These are phyloP conservation scores for Thuidium tamariscinum DNA, from an alignment of 225 moss, liverwort and hornwort species.

Conservation along the genomic window DNA sequence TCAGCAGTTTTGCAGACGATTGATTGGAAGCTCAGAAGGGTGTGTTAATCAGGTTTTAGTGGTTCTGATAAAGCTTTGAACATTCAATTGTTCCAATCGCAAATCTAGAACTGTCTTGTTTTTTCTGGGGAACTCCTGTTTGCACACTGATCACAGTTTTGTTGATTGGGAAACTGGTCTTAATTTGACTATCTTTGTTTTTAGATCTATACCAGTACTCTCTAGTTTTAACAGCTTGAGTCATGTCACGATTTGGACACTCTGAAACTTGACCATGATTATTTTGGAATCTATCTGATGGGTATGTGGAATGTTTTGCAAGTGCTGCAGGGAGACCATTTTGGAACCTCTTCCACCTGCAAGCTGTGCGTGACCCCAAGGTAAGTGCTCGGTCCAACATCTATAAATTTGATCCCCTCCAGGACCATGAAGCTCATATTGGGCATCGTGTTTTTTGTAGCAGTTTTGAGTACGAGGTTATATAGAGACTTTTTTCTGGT, in stretches of 20 bases:
- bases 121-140: background rate
- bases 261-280: background rate
- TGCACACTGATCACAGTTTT: background rate
- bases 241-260: background rate
- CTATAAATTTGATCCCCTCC: background rate
- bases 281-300: background rate
- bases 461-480: background rate
- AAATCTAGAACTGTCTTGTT: background rate
- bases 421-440: background rate
- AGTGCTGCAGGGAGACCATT: conserved; percentile 66
- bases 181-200: background rate
- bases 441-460: too few species aligned
- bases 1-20: background rate
- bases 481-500: too few species aligned
- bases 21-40: background rate
- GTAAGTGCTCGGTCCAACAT: conserved; percentile 1
- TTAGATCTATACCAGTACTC: background rate
- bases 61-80: background rate
- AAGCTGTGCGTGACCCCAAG: conserved; percentile 81
- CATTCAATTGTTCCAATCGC: background rate
- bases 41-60: background rate
- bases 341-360: conserved; percentile 93
- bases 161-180: background rate
- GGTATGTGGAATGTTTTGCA: background rate
- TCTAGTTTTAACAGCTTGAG: background rate